These are phyloP conservation scores for Podaxis rugospora DNA, from an alignment of 768 basidiomycete genomes.

Conservation along the genomic window DNA sequence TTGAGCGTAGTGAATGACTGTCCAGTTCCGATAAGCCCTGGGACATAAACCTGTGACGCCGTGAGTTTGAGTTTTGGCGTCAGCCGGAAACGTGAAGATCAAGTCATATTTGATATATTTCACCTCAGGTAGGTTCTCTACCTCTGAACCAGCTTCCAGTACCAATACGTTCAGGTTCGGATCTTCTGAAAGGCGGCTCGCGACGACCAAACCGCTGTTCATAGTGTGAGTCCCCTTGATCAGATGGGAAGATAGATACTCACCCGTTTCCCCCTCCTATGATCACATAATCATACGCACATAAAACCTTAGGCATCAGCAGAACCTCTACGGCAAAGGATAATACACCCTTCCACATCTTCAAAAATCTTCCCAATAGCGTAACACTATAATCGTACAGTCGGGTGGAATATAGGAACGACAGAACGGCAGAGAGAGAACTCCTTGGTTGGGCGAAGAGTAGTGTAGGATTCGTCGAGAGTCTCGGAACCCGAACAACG, in stretches of 20 bases:
- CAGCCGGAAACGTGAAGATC: neutral
- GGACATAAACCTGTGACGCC: conserved; percentile 23
- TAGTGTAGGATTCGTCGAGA: neutral
- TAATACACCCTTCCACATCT: neutral
- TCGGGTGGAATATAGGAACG: too few relatives aligned
- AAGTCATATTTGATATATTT: neutral
- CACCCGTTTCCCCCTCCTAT: conserved; percentile 30
- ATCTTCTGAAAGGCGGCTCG: conserved; percentile 31
- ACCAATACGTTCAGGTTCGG: conserved; percentile 24
- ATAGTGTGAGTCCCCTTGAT: neutral
- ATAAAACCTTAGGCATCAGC: neutral
- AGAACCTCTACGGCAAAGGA: neutral
- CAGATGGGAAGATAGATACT: conserved; percentile 2
- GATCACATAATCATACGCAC: conserved; percentile 27
- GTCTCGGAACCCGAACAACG: neutral
- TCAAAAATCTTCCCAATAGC: neutral
- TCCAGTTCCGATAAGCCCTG: conserved; percentile 25
- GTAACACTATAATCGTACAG: too few relatives aligned
- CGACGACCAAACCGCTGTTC: conserved; percentile 28
- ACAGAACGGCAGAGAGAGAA: neutral
- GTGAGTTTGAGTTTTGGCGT: neutral
- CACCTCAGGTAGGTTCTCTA: conserved; percentile 31
- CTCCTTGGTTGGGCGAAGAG: neutral
- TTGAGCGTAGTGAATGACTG: conserved; percentile 35
- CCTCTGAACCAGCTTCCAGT: conserved; percentile 35